Conservation (phyloP, 805 yeast species). For the Candida sithepensis region DNA sequence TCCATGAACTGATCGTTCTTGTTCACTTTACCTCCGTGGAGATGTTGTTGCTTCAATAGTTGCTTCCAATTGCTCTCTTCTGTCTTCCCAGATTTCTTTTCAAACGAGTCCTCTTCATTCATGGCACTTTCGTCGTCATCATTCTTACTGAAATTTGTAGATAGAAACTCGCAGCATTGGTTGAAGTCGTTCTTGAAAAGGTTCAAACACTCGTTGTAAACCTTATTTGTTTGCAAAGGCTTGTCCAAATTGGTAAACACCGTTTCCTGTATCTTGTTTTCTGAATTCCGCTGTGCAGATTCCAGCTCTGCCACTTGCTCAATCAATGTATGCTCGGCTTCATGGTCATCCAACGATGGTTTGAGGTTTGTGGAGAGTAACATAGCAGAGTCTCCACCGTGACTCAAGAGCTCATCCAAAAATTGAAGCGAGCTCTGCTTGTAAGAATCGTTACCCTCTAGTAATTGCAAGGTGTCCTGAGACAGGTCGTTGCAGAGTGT, state of each 20-base stretch:
- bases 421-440: slow-evolving; percentile 33
- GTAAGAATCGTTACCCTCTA: slow-evolving; percentile 27
- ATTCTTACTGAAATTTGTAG: slow-evolving; percentile 27
- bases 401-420: slow-evolving; percentile 36
- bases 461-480: slow-evolving; percentile 3
- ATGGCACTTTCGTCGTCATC: slow-evolving; percentile 14
- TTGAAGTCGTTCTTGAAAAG: slow-evolving; percentile 33
- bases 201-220: slow-evolving; percentile 32
- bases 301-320: slow-evolving; percentile 77
- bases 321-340: slow-evolving; percentile 38
- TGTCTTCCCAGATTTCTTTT: slow-evolving; percentile 4
- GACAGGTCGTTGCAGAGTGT: slow-evolving; percentile 12
- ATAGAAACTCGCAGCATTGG: slow-evolving; percentile 27
- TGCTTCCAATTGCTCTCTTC: slow-evolving; percentile 22
- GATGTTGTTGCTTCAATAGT: slow-evolving; percentile 17
- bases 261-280: slow-evolving; percentile 40
- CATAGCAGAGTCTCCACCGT: slow-evolving; percentile 39
- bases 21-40: slow-evolving; percentile 1
- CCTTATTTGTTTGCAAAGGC: slow-evolving; percentile 36
- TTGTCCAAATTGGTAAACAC: slow-evolving; percentile 40
- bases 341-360: slow-evolving; percentile 21
- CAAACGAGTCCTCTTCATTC: slow-evolving; percentile 1
- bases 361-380: slow-evolving; percentile 22
- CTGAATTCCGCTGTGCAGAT: slow-evolving; percentile 46
- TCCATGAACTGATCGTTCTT: background rate